Evolutionary conservation across 768 basidiomycete genomes (phyloP).

Genomic region (Cystoderma amianthinum): DNA sequence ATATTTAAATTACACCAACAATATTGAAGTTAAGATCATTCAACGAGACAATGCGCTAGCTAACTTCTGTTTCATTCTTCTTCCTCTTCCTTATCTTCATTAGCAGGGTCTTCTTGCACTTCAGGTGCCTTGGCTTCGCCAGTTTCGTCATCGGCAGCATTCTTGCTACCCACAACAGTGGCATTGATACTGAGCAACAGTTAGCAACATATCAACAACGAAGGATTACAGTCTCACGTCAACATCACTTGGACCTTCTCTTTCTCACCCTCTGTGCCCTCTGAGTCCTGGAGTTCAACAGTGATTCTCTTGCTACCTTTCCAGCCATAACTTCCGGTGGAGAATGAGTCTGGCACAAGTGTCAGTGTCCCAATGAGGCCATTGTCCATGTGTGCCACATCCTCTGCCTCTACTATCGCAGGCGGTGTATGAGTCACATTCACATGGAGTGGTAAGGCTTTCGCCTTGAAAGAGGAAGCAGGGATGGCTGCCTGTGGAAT

Average conservation of each 20-base stretch:
- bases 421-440: constrained; percentile 64
- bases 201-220: constrained; percentile 5
- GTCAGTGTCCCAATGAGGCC: constrained; percentile 54
- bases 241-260: constrained; percentile 71
- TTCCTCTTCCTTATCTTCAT: constrained; percentile 8
- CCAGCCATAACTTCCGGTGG: constrained; percentile 82
- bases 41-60: no score
- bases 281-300: constrained; percentile 51
- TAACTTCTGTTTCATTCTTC: no score
- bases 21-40: no score
- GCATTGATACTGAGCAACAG: constrained; percentile 63
- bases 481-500: constrained; percentile 35
- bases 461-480: constrained; percentile 48
- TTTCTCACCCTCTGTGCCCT: constrained; percentile 37
- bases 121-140: constrained; percentile 18
- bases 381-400: constrained; percentile 30
- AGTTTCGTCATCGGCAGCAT: constrained; percentile 26
- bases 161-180: constrained; percentile 67
- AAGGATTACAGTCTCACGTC: constrained; percentile 40
- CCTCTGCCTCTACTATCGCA: constrained; percentile 14
- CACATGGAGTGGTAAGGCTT: constrained; percentile 64
- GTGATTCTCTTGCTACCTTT: constrained; percentile 66
- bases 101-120: constrained; percentile 12
- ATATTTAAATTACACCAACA: no score
- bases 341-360: constrained; percentile 53